Conservation (phyloP, 306 rosid species). For the Gillenia trifoliata region DNA sequence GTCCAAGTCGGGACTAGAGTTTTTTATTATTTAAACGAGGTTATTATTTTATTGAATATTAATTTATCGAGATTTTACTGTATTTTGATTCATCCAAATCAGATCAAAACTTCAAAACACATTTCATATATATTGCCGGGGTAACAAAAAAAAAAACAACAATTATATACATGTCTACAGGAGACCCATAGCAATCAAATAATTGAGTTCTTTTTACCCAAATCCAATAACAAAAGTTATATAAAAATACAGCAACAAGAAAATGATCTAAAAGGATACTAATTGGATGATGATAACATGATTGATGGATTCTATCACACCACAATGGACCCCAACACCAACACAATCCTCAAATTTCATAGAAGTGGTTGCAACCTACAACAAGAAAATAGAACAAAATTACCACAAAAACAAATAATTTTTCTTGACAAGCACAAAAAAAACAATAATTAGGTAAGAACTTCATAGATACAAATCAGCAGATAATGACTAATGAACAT, state of each 20-base stretch:
- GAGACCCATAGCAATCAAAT: neutral
- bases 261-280: neutral
- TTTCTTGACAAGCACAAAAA: neutral
- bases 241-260: neutral
- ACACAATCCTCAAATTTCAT: neutral
- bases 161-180: neutral
- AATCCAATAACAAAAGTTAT: neutral
- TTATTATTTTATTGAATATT: no score
- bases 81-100: neutral
- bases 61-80: no score
- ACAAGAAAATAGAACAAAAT: neutral
- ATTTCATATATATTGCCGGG: no score
- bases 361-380: neutral
- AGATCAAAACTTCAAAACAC: neutral
- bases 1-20: no score
- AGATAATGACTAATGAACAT: no score
- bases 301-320: neutral
- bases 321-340: slow-evolving; percentile 3
- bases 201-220: neutral
- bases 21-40: no score
- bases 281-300: neutral
- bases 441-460: neutral
- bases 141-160: neutral
- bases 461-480: no score
- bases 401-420: no score